Percentiles rank a stretch among this genome's conserved stretches.
Conservation (phyloP, 768 basidiomycete species). For the Gloeophyllum trabeum region DNA sequence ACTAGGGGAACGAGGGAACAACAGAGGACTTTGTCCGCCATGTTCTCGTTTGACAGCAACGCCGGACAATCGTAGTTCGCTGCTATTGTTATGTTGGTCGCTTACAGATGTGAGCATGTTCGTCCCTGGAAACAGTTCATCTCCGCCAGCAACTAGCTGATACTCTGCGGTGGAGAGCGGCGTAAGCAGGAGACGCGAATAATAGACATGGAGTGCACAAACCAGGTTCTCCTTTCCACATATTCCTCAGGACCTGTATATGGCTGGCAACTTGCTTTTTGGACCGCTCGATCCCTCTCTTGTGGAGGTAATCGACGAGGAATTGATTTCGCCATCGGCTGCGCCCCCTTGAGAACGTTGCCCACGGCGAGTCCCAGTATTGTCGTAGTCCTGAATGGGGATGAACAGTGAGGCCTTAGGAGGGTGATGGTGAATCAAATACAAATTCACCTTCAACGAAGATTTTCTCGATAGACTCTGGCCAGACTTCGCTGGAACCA, state of each 20-base stretch:
- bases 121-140: conserved; percentile 26
- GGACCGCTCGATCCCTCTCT: conserved; percentile 55
- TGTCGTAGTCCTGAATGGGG: conserved; percentile 46
- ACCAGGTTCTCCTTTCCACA: conserved; percentile 84
- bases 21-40: too few species aligned
- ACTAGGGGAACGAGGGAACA: too few species aligned
- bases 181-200: conserved; percentile 1
- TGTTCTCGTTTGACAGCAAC: too few species aligned
- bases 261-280: conserved; percentile 90
- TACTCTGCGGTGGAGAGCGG: conserved; percentile 36
- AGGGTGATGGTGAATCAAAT: background rate
- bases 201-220: conserved; percentile 9
- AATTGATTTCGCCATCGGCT: conserved; percentile 80
- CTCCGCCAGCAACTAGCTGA: conserved; percentile 71
- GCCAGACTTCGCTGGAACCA: conserved; percentile 73
- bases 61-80: too few species aligned
- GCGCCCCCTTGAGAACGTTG: conserved; percentile 68
- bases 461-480: conserved; percentile 62
- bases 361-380: conserved; percentile 77
- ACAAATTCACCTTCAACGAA: conserved; percentile 56
- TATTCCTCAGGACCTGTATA: conserved; percentile 74
- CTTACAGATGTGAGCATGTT: too few species aligned
- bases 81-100: too few species aligned
- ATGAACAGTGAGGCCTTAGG: conserved; percentile 3
- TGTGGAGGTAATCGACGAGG: conserved; percentile 70